phyloP scores from a whole-genome alignment of 495 filamentous ascomycete genomes.

The Halenospora varia region DNA sequence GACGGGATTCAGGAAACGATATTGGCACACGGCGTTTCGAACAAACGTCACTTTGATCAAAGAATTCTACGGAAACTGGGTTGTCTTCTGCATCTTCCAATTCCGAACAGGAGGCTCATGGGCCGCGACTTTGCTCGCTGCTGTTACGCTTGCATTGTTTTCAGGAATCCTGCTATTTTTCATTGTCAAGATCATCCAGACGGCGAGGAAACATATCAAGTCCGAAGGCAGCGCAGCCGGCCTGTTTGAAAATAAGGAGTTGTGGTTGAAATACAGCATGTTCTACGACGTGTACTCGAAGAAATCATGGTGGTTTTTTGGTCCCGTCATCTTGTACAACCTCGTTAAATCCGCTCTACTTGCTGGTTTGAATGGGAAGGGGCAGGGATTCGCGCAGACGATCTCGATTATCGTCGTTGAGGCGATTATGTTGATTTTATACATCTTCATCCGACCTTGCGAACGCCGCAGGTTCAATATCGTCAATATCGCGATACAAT shows the following conservation, averaged over 20 bases:
- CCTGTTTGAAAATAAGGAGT: conserved; percentile 84
- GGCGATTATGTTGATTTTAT: conserved; percentile 41
- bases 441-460: conserved; percentile 84
- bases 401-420: conserved; percentile 81
- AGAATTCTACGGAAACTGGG: conserved; percentile 91
- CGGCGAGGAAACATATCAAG: conserved; percentile 70
- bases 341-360: conserved; percentile 83
- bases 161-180: conserved; percentile 79
- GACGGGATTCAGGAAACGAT: conserved; percentile 84
- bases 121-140: conserved; percentile 86
- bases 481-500: conserved; percentile 90
- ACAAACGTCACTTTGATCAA: conserved; percentile 89
- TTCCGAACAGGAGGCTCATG: conserved; percentile 92
- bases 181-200: conserved; percentile 72
- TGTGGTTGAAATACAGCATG: conserved; percentile 91
- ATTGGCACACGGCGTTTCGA: conserved; percentile 85
- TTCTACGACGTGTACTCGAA: conserved; percentile 96
- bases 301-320: conserved; percentile 94
- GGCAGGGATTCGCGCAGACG: conserved; percentile 79
- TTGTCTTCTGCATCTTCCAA: conserved; percentile 93
- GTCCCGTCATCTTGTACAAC: conserved; percentile 88
- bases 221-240: conserved; percentile 66
- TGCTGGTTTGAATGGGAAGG: conserved; percentile 84
- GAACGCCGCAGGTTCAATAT: conserved; percentile 80
- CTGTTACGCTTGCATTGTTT: conserved; percentile 73